Evolutionary conservation across 1,284 basidiomycete species (phyloP).

Genomic region (Porodaedalea pini): DNA sequence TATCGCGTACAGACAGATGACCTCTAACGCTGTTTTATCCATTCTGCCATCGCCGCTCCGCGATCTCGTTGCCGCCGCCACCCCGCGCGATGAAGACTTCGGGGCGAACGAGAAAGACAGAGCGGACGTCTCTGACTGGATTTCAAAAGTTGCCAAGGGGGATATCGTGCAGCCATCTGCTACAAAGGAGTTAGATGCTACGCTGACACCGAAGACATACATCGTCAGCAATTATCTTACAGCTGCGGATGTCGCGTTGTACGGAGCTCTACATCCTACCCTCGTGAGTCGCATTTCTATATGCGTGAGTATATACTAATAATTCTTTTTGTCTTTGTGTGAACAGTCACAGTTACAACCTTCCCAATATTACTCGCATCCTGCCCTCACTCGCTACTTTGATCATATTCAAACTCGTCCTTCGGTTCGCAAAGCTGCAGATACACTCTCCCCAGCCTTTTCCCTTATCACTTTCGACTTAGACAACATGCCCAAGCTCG

Average conservation of each 20-base stretch:
- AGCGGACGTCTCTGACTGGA: constrained; percentile 62
- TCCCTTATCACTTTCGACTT: constrained; percentile 67
- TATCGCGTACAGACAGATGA: constrained; percentile 44
- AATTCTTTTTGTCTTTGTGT: neutral
- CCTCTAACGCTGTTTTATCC: constrained; percentile 48
- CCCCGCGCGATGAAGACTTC: constrained; percentile 40
- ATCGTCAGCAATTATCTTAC: constrained; percentile 78
- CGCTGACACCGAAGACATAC: constrained; percentile 76
- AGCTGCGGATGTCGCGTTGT: constrained; percentile 84
- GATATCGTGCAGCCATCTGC: constrained; percentile 45
- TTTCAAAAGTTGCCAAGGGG: constrained; percentile 58
- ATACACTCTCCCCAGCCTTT: constrained; percentile 54
- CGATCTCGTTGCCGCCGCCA: constrained; percentile 52
- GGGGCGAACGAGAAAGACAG: constrained; percentile 63
- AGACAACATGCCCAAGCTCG: constrained; percentile 66
- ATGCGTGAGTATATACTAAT: neutral
- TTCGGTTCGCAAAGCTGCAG: constrained; percentile 53
- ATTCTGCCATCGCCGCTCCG: constrained; percentile 52
- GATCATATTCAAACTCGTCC: constrained; percentile 82
- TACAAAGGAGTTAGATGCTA: constrained; percentile 65
- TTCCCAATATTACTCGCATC: constrained; percentile 67
- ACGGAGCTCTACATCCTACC: constrained; percentile 75
- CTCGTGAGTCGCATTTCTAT: constrained; percentile 52
- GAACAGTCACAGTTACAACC: constrained; percentile 62
- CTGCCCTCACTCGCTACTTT: constrained; percentile 88